phyloP scores from a whole-genome alignment of 116 monocot genomes.

The Trichopus zeylanicus region DNA sequence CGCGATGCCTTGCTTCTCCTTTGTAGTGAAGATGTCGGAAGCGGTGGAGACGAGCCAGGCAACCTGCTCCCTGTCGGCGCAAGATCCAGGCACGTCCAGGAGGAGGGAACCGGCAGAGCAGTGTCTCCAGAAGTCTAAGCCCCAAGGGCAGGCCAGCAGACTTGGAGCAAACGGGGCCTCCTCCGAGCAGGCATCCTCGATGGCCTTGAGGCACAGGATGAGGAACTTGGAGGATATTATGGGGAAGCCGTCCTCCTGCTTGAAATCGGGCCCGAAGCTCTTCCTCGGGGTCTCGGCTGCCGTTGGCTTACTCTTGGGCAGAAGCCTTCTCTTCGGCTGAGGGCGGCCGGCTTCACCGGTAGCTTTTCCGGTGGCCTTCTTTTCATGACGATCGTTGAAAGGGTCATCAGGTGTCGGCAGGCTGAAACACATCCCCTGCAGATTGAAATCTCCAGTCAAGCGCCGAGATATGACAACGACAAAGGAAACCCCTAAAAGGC shows the following conservation, averaged over 20 bases:
- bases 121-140: slow-evolving; percentile 55
- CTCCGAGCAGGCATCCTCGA: slow-evolving; percentile 40
- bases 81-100: slow-evolving; percentile 29
- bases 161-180: slow-evolving; percentile 11
- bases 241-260: no score
- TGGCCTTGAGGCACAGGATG: slow-evolving; percentile 59
- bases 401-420: slow-evolving; percentile 83
- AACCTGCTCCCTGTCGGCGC: slow-evolving; percentile 55
- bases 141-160: slow-evolving; percentile 45
- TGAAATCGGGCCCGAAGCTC: no score
- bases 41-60: slow-evolving; percentile 70
- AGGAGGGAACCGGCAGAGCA: slow-evolving; percentile 37
- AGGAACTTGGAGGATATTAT: slow-evolving; percentile 80
- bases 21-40: slow-evolving; percentile 55
- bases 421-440: slow-evolving; percentile 92
- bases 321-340: neutral
- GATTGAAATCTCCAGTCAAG: neutral
- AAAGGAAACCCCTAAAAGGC: neutral
- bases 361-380: slow-evolving; percentile 9
- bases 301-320: neutral
- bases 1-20: slow-evolving; percentile 58
- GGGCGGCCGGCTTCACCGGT: neutral
- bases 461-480: neutral
- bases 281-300: no score
- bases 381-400: slow-evolving; percentile 67